Percentiles rank a stretch among this genome's conserved stretches.
Evolutionary conservation across 305 asterid genomes (phyloP).

Genomic region (Andrographis paniculata): DNA sequence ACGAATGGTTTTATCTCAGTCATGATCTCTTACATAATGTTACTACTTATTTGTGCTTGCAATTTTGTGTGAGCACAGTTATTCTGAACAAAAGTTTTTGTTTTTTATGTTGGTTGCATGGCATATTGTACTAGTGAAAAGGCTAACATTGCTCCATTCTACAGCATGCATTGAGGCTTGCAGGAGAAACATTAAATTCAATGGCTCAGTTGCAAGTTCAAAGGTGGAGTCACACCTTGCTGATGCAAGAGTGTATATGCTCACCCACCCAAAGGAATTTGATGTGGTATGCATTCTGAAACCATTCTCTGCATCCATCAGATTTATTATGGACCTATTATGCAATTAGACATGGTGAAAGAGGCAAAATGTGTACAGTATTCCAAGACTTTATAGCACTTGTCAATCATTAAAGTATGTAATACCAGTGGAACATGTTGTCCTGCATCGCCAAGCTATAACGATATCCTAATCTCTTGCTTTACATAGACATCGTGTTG

Average conservation of each 20-base stretch:
- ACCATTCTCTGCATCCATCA: background rate
- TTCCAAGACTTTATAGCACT: too few species aligned
- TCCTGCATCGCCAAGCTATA: too few species aligned
- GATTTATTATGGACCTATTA: background rate
- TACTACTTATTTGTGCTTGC: background rate
- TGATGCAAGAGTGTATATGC: constrained; percentile 96
- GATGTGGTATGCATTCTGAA: constrained; percentile 59
- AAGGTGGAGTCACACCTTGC: constrained; percentile 87
- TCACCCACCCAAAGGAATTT: constrained; percentile 92
- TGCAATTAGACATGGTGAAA: too few species aligned
- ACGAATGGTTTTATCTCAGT: too few species aligned
- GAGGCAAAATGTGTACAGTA: too few species aligned
- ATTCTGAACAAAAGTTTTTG: background rate
- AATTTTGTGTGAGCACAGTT: background rate
- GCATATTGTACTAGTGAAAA: background rate
- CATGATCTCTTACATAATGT: too few species aligned
- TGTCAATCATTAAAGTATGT: too few species aligned
- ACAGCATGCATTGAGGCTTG: constrained; percentile 93
- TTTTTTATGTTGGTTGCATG: constrained; percentile 6
- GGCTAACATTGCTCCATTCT: constrained; percentile 21
- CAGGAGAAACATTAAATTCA: constrained; percentile 82
- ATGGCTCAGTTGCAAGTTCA: constrained; percentile 73
- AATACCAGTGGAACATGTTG: too few species aligned
- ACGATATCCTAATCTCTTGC: background rate
- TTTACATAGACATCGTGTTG: background rate